These are phyloP conservation scores for Nemania bipapillata DNA, from an alignment of 2,329 filamentous ascomycete species.

Conservation along the genomic window DNA sequence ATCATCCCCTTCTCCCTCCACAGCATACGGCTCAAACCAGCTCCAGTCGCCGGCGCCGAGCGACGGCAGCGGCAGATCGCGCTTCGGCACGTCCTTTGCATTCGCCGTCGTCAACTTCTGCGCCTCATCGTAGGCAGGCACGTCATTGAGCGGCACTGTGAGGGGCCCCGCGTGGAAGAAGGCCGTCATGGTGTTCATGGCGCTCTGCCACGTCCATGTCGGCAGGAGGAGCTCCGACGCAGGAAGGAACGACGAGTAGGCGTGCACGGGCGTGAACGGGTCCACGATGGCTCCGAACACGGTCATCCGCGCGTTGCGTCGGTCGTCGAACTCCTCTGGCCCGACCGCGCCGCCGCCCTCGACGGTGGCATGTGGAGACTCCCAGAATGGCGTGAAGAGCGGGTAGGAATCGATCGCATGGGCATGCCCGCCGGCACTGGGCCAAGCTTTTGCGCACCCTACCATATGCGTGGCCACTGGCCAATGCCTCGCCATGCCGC, in stretches of 20 bases:
- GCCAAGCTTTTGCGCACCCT: slow-evolving; percentile 7
- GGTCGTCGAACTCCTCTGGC: slow-evolving; percentile 13
- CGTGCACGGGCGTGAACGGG: slow-evolving; percentile 54
- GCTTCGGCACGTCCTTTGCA: neutral
- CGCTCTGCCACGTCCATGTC: slow-evolving; percentile 54
- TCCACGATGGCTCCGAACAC: slow-evolving; percentile 53
- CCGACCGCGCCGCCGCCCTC: no score
- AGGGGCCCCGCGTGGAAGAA: slow-evolving; percentile 57
- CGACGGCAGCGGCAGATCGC: slow-evolving; percentile 38
- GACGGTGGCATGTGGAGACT: slow-evolving; percentile 26
- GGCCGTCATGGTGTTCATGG: slow-evolving; percentile 54
- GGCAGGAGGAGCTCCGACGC: slow-evolving; percentile 47
- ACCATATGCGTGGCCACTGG: no score
- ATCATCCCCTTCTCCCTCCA: neutral
- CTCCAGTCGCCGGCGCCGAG: slow-evolving; percentile 47
- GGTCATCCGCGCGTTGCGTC: slow-evolving; percentile 33
- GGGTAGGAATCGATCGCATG: neutral
- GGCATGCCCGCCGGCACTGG: slow-evolving; percentile 9
- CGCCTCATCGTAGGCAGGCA: neutral
- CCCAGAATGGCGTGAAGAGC: slow-evolving; percentile 45
- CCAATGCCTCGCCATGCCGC: slow-evolving; percentile 7
- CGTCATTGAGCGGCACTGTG: slow-evolving; percentile 44
- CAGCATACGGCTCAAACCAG: slow-evolving; percentile 52
- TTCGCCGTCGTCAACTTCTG: slow-evolving; percentile 14
- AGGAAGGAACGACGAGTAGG: slow-evolving; percentile 52